Evolutionary conservation across 345 rosid species (phyloP).

Genomic region (Draba incana): DNA sequence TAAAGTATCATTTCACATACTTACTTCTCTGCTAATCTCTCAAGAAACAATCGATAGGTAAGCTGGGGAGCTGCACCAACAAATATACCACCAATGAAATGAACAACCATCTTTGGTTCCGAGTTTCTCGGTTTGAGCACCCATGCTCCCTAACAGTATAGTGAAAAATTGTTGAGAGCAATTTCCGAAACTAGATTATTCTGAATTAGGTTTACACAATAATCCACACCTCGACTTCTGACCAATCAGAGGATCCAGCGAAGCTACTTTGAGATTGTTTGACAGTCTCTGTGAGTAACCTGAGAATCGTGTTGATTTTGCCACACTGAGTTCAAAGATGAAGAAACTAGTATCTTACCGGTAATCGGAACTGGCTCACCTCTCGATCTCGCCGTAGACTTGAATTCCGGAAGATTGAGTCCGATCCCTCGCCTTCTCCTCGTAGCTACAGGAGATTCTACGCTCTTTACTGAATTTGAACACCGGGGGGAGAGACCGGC

Average conservation of each 20-base stretch:
- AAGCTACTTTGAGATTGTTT: slow-evolving; percentile 73
- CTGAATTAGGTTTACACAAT: slow-evolving; percentile 10
- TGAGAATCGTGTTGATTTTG: slow-evolving; percentile 34
- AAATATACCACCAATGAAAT: slow-evolving; percentile 93
- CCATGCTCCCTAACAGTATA: slow-evolving; percentile 82
- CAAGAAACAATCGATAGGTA: slow-evolving; percentile 91
- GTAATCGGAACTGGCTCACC: slow-evolving; percentile 43
- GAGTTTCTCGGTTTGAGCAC: slow-evolving; percentile 74
- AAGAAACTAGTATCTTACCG: no score
- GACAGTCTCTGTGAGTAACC: slow-evolving; percentile 84
- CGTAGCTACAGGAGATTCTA: slow-evolving; percentile 35
- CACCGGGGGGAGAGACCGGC: background rate
- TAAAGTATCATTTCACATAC: slow-evolving; percentile 26
- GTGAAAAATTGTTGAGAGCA: background rate
- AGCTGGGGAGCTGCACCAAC: slow-evolving; percentile 99
- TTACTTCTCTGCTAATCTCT: slow-evolving; percentile 87
- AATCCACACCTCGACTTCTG: slow-evolving; percentile 72
- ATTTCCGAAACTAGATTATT: background rate
- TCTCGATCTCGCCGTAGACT: slow-evolving; percentile 85
- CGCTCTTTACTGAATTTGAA: background rate
- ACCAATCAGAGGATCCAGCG: slow-evolving; percentile 72
- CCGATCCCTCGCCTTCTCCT: slow-evolving; percentile 41
- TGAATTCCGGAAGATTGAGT: slow-evolving; percentile 64
- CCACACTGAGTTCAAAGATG: background rate
- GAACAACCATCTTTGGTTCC: slow-evolving; percentile 75